phyloP scores from a whole-genome alignment of 164 flowering plant species.

The Amborella trichopoda region DNA sequence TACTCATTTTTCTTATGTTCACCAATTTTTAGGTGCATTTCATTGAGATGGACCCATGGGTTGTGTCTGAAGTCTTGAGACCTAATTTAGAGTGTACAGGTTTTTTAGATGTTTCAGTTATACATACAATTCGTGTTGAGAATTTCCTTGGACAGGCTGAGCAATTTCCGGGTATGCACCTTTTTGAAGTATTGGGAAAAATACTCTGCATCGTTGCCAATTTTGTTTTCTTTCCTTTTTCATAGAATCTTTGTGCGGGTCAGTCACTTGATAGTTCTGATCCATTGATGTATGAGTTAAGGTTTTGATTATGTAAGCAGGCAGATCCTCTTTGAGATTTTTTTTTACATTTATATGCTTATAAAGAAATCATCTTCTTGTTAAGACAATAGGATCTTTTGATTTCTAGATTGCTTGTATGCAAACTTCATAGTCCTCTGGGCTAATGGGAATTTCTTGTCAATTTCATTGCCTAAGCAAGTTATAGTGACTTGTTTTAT shows the following conservation, averaged over 20 bases:
- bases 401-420: too few relatives aligned
- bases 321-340: not conserved
- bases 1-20: too few relatives aligned
- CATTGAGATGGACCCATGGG: conserved; percentile 99
- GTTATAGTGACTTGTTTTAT: too few relatives aligned
- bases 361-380: too few relatives aligned
- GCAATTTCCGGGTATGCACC: conserved; percentile 34
- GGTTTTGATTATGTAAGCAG: not conserved
- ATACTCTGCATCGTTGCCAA: too few relatives aligned
- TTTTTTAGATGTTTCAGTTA: conserved; percentile 62
- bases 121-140: conserved; percentile 78
- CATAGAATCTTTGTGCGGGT: not conserved
- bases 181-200: not conserved
- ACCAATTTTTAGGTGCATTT: conserved; percentile 79
- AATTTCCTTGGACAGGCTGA: conserved; percentile 53
- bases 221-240: not conserved
- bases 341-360: not conserved
- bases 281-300: too few relatives aligned
- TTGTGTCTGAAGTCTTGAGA: conserved; percentile 65
- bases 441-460: too few relatives aligned
- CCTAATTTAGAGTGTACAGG: conserved; percentile 87
- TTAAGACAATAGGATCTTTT: too few relatives aligned
- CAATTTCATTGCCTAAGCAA: too few relatives aligned
- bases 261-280: not conserved
- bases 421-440: too few relatives aligned